phyloP scores from a whole-genome alignment of 2,329 filamentous ascomycete species.

The Pseudogymnoascus sp. region DNA sequence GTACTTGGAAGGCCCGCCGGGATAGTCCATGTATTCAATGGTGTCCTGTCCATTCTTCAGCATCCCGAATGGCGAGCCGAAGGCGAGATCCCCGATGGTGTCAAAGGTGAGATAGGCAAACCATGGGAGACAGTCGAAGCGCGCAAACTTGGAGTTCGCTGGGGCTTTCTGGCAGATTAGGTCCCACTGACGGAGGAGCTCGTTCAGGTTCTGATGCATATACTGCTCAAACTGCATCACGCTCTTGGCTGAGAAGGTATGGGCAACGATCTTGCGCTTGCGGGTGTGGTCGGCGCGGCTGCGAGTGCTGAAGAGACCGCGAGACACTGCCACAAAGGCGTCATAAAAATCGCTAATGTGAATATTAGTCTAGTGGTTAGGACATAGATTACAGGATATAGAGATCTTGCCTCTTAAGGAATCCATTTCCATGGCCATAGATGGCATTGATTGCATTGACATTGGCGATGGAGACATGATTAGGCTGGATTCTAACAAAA shows the following conservation, averaged over 20 bases:
- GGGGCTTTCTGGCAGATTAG: conserved; percentile 40
- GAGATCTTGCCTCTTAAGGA: conserved; percentile 54
- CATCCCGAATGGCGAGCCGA: conserved; percentile 35
- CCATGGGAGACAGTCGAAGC: conserved; percentile 66
- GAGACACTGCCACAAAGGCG: conserved; percentile 76
- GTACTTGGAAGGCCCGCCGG: conserved; percentile 54
- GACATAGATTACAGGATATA: background rate
- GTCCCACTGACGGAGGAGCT: conserved; percentile 66
- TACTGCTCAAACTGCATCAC: conserved; percentile 81
- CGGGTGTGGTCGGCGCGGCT: conserved; percentile 72
- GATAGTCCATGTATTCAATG: conserved; percentile 53
- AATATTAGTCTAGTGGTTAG: background rate
- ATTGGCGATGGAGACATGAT: conserved; percentile 77
- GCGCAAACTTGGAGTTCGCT: conserved; percentile 54
- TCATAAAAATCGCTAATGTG: conserved; percentile 71
- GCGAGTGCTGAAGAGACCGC: conserved; percentile 84
- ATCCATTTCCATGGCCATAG: conserved; percentile 75
- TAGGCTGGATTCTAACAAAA: conserved; percentile 76
- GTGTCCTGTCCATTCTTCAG: conserved; percentile 32
- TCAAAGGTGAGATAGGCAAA: conserved; percentile 33
- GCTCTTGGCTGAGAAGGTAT: conserved; percentile 76
- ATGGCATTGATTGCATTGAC: conserved; percentile 67
- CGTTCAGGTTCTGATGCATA: conserved; percentile 68
- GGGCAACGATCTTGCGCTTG: conserved; percentile 79
- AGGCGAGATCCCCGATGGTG: conserved; percentile 37